A percentile compares a stretch with the other conserved stretches of the same genome.
phyloP scores from a whole-genome alignment of 2,329 filamentous ascomycete genomes.

The Chrysosporium keratinophilum region DNA sequence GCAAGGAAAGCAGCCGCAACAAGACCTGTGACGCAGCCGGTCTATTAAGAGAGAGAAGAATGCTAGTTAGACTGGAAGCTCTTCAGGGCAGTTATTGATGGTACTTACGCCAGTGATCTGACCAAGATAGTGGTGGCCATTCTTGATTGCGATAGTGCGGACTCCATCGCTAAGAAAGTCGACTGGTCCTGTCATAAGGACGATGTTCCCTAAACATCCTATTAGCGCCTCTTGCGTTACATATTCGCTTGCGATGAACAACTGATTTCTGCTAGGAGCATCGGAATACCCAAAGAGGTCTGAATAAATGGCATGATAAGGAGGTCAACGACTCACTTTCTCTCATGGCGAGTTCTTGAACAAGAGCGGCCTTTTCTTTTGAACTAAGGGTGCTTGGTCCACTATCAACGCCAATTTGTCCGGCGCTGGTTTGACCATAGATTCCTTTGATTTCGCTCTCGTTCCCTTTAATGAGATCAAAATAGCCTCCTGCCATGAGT shows the following conservation, averaged over 20 bases:
- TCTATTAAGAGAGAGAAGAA: constrained; percentile 30
- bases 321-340: constrained; percentile 41
- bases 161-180: constrained; percentile 70
- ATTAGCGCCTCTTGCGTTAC: no score
- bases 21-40: constrained; percentile 77
- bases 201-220: constrained; percentile 42
- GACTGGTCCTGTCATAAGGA: constrained; percentile 69
- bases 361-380: constrained; percentile 52
- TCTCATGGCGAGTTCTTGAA: constrained; percentile 54
- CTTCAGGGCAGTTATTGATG: not conserved
- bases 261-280: no score
- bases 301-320: not conserved
- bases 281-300: no score
- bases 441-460: constrained; percentile 75
- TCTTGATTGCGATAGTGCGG: constrained; percentile 56
- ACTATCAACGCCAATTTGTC: constrained; percentile 80
- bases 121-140: constrained; percentile 57
- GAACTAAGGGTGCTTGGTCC: constrained; percentile 45
- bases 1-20: constrained; percentile 66
- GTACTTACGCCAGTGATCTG: constrained; percentile 36
- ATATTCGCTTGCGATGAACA: no score
- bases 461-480: constrained; percentile 89
- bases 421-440: constrained; percentile 45
- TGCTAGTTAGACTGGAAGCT: constrained; percentile 2
- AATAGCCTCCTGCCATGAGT: constrained; percentile 63